phyloP scores from a whole-genome alignment of 768 basidiomycete species.

The Leccinum uliginosum region DNA sequence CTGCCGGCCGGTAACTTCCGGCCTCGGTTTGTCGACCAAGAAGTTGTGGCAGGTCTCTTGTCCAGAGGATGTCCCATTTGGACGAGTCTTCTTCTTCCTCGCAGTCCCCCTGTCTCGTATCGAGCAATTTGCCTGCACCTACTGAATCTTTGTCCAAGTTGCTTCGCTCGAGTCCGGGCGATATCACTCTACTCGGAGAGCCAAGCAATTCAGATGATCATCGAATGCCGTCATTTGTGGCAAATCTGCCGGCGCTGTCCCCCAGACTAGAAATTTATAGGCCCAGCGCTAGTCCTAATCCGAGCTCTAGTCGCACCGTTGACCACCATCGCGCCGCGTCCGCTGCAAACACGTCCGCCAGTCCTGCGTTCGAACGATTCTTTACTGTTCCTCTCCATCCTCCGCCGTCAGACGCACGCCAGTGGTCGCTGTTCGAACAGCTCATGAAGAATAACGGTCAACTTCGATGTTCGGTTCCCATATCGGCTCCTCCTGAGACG shows the following conservation, averaged over 20 bases:
- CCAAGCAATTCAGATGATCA: background rate
- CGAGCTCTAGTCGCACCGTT: background rate
- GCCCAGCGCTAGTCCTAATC: too few relatives aligned
- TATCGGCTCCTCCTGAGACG: background rate
- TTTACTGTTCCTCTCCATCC: conserved; percentile 4
- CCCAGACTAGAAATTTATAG: background rate
- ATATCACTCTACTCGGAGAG: background rate
- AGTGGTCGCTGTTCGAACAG: conserved; percentile 69
- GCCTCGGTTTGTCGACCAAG: background rate
- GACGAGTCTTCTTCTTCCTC: background rate
- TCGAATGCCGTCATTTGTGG: conserved; percentile 14
- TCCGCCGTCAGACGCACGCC: conserved; percentile 22
- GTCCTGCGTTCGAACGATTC: background rate
- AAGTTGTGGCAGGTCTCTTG: background rate
- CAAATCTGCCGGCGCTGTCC: background rate
- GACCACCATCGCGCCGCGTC: background rate
- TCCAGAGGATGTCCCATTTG: background rate
- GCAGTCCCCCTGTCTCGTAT: background rate
- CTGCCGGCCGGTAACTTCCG: background rate
- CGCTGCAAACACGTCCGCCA: background rate
- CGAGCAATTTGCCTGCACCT: background rate
- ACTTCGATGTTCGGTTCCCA: conserved; percentile 14
- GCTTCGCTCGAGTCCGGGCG: background rate
- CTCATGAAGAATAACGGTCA: conserved; percentile 66
- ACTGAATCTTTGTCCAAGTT: background rate